Base-by-base conservation (phyloP, 768 basidiomycete species). In the Suillus decipiens region DNA sequence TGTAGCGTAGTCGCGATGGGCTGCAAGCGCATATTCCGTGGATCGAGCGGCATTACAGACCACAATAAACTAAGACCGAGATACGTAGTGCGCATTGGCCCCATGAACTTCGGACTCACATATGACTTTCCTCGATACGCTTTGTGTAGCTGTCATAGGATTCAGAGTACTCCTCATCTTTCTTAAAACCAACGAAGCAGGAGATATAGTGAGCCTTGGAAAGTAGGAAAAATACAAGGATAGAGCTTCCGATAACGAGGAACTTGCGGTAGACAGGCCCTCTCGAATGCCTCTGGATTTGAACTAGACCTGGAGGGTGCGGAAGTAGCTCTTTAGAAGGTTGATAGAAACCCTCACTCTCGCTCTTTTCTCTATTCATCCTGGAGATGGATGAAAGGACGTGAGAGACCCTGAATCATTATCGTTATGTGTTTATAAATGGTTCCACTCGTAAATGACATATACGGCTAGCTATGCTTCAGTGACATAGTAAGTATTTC, bases 1-100 rank as follows among this genome's bases (percentile, higher is more conserved):
- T 2, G 84, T 83, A 1, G 89, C 86, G 70, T 85, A 89, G 28
- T 75, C 72, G 22, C 82, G 80, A 24, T 89, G 89, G 6, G 84
- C 79, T 34, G 77, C 78, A 2, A 87, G 68, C 2, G 89, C 90
- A 63, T 84, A 88, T 55, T 83, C 81, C 6, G 78, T 68, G 64
- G 79, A 82, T 1, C 89, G 90, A 12, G 88, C 71, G 15, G 82
- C 82, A 24, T 87, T 88, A 36, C 6, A 39, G 56, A 59, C 14
- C 37, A 48, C 45, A 22, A 28, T 64, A 56, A 64, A 56, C n/a
- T 10, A 1, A 15, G 37, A 15, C 7, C 5, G 2, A 1, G 14
- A n/a, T 43, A 33, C 31, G 6, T 14, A 37, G 22, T 33, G 19
- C 48, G 10, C 50, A 22, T 10, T n/a, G n/a, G n/a, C n/a, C n/a